phyloP scores from a whole-genome alignment of 495 filamentous ascomycete species.

The Penicillium coffeae region DNA sequence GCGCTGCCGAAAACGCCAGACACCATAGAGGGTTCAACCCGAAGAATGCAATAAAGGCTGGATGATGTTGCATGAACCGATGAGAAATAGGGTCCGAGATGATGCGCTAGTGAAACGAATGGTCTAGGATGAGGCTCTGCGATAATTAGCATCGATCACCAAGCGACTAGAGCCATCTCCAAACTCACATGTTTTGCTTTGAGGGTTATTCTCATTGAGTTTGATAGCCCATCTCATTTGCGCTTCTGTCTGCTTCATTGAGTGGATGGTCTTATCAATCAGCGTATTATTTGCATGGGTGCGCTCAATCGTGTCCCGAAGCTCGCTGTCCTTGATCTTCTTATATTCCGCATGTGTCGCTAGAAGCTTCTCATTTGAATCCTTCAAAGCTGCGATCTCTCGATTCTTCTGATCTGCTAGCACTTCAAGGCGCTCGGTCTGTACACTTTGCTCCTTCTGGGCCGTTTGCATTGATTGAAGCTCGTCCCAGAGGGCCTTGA shows the following conservation, averaged over 20 bases:
- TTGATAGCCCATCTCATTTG: conserved; percentile 68
- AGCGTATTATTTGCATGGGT: conserved; percentile 51
- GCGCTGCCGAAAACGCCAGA: conserved; percentile 15
- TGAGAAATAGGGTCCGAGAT: background rate
- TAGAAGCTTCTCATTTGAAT: conserved; percentile 57
- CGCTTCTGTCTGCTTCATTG: conserved; percentile 58
- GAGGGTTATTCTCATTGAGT: conserved; percentile 53
- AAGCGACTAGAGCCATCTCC: no score
- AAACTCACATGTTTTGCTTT: conserved; percentile 2
- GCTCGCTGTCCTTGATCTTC: conserved; percentile 54
- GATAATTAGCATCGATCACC: background rate
- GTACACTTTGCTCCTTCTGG: conserved; percentile 43
- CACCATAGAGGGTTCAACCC: conserved; percentile 8
- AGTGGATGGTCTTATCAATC: conserved; percentile 53
- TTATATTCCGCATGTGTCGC: conserved; percentile 60
- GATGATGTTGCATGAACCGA: background rate
- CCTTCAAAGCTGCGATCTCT: conserved; percentile 55
- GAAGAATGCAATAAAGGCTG: background rate
- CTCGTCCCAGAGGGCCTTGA: conserved; percentile 30
- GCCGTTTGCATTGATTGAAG: conserved; percentile 33
- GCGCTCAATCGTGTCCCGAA: conserved; percentile 52
- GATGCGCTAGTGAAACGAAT: background rate
- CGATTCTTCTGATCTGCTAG: conserved; percentile 67
- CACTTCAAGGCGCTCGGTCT: conserved; percentile 59
- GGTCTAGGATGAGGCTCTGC: background rate